Base-by-base conservation (phyloP, 306 rosid species). In the Prinsepia uniflora region DNA sequence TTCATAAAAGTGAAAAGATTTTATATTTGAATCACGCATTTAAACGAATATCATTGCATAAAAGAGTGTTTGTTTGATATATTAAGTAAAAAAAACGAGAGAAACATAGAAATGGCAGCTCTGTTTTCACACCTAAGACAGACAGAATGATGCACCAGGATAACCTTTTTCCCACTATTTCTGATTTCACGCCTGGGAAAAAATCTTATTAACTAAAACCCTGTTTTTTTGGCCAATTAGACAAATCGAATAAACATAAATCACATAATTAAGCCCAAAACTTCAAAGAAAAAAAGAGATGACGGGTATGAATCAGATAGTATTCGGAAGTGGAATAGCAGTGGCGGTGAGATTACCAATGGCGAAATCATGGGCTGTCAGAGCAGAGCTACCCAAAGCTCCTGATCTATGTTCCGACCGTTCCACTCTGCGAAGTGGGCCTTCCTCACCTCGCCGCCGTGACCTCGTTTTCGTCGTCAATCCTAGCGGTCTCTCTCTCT, bases 391-490 rank as follows among this genome's bases (percentile, higher is more conserved):
- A 70, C 86, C 92, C 67, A 52, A 81, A 59, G 71, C 89, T 0
- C 81, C 86, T 6, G 87, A 88, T 76, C 88, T 84, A 79, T 69
- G 73, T 47, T 14, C 77, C 5, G 88, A 85, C 60, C 63, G 77
- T 68, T 77, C 78, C 22, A 43, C 74, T 75, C 18, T 43, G 9
- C 81, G 76, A 14, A 75, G 79, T 48, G 86, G 84, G 63, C 82
- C 94, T 61, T 82, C 89, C 56, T 71, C 85, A 12, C 79, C 90
- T 67, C 81, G 85, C 62, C 88, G 81, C 59, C 85, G 76, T 60
- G 87, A 94, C 86, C 88, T 94, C 46, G 95, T 94, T 79, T 94
- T 94, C 80, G 70, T 94, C 82, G 99, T 94, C 80, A 94, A 94
- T 71, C 96, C 99, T 56, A 87, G 60, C 79, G 92, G 97, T 87